Evolutionary conservation across 2,329 filamentous ascomycete species (phyloP), one percentile per base, ranked within the genome.

Genomic region (Fonsecaea pedrosoi): DNA sequence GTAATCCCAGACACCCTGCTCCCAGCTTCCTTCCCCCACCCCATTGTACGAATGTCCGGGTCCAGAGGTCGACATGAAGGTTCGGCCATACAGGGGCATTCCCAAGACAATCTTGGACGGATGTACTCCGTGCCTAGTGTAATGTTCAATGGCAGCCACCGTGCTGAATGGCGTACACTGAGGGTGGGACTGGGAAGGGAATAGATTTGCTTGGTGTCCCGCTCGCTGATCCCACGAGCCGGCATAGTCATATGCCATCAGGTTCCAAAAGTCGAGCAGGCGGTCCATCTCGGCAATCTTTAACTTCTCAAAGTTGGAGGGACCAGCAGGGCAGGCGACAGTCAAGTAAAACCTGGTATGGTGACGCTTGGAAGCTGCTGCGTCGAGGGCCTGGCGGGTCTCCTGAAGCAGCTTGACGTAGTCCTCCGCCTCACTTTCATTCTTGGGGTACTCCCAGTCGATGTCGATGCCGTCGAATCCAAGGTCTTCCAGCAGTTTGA

Each of bases 161-260:
- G 90, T 92, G 78, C 86, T 92, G 81, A 94, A 97, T 0, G 93
- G 93, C 0, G 94, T 97, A 60, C 84, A 83, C 0, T 78, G 72
- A 0, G 91, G 86, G 74, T 88, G 86, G 6, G 80, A 74, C 1
- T 72, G 71, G 30, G 85, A 89, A 0, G 84, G 84, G 74, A 85
- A 90, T 42, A 97, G 77, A 76, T 97, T 97, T 4, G 94, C 87
- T 76, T 93, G 89, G 79, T 98, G 93, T 4, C 90, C 92, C 0
- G 91, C 83, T 3, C 75, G 76, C 2, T 79, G 73, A 74, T 94
- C 91, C 92, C 93, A 97, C 2, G 88, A 90, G 0, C 94, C 94
- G 5, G 92, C 88, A 76, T 88, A 96, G 79, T 96, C 92, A 78
- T 96, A 96, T 1, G 91, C 90, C 92, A 96, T 96, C 50, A 93